Evolutionary conservation across 495 filamentous ascomycete genomes (phyloP).

Genomic region (Cetradonia linearis): DNA sequence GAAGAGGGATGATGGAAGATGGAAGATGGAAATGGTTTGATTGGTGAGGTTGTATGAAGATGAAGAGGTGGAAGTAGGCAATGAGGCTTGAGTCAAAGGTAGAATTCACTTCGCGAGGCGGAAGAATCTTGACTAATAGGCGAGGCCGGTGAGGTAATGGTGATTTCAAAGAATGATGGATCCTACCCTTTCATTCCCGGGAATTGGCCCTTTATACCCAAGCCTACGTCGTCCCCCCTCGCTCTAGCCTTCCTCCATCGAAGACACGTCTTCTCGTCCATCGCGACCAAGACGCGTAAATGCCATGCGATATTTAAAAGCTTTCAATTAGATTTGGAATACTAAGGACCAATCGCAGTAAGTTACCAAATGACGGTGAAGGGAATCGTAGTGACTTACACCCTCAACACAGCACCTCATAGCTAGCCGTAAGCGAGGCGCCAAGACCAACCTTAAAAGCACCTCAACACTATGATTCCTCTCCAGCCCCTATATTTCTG

Average conservation of each 20-base stretch:
- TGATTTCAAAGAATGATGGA: not conserved
- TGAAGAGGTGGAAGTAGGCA: not conserved
- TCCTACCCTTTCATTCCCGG: not conserved
- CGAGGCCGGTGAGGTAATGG: not conserved
- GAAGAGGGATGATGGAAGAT: too few species aligned
- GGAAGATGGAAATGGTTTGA: not conserved
- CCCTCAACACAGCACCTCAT: not conserved
- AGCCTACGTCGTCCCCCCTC: not conserved
- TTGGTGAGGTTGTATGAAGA: not conserved
- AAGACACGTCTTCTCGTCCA: not conserved
- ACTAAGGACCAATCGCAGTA: constrained; percentile 1
- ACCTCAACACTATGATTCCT: not conserved
- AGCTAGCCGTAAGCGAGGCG: constrained; percentile 10
- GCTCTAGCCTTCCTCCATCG: not conserved
- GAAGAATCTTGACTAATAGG: not conserved
- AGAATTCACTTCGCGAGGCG: not conserved
- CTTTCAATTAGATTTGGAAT: not conserved
- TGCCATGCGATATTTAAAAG: not conserved
- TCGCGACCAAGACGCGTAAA: constrained; percentile 2
- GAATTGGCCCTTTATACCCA: constrained; percentile 11
- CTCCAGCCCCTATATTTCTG: not conserved
- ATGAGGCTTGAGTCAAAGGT: constrained; percentile 2
- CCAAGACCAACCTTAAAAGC: constrained; percentile 10
- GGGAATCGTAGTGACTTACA: constrained; percentile 12
- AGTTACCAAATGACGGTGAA: not conserved